Percentiles rank a stretch among this genome's conserved stretches.
Evolutionary conservation across 2,329 filamentous ascomycete species (phyloP).

Genomic region (Erysiphe pulchra): DNA sequence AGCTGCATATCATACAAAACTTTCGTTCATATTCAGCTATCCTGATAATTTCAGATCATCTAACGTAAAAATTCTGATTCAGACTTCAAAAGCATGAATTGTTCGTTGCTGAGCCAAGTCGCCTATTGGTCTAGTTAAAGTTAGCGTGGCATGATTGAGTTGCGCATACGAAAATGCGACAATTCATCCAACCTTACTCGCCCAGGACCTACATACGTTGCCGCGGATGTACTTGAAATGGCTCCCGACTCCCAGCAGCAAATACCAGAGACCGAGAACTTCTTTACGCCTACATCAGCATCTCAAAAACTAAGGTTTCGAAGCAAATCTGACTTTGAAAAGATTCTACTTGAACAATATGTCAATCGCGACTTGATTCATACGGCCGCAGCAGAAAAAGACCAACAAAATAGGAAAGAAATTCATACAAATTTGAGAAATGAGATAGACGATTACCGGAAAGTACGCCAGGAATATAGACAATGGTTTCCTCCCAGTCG

Average conservation of each 20-base stretch:
- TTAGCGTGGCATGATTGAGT: slow-evolving; percentile 1
- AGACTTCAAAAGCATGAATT: too few species aligned
- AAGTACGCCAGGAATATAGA: slow-evolving; percentile 28
- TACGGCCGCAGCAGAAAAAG: slow-evolving; percentile 24
- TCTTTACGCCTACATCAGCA: slow-evolving; percentile 3
- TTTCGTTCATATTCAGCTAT: too few species aligned
- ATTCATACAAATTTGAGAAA: slow-evolving; percentile 36
- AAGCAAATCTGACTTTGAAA: slow-evolving; percentile 14
- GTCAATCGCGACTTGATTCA: slow-evolving; percentile 36
- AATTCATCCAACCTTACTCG: not conserved
- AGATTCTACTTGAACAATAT: slow-evolving; percentile 34
- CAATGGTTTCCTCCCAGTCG: slow-evolving; percentile 28
- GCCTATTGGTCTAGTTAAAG: not conserved
- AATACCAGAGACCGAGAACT: slow-evolving; percentile 5
- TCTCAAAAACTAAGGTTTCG: slow-evolving; percentile 10
- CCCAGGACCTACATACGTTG: not conserved
- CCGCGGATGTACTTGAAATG: slow-evolving; percentile 13
- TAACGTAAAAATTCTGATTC: too few species aligned
- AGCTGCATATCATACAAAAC: too few species aligned
- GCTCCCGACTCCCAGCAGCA: slow-evolving; percentile 11
- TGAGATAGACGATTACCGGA: slow-evolving; percentile 44
- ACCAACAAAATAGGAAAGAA: slow-evolving; percentile 23
- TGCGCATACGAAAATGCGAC: not conserved
- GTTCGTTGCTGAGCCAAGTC: not conserved
- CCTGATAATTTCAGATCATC: too few species aligned